Percentiles rank a stretch among this genome's conserved stretches.
phyloP scores from a whole-genome alignment of 2,329 filamentous ascomycete genomes.

The Monilinia aucupariae region DNA sequence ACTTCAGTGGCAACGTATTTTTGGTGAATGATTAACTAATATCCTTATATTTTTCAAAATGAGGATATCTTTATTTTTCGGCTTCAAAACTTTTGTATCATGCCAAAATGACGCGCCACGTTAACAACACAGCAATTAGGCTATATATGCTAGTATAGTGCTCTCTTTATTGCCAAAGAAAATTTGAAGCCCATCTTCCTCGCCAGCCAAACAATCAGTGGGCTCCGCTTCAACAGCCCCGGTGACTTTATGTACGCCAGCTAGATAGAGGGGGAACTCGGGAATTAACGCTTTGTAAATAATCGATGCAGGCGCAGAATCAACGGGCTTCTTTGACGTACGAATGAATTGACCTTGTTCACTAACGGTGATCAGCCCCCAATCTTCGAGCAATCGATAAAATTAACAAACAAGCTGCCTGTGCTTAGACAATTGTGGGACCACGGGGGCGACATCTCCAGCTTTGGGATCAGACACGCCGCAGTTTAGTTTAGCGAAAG shows the following conservation, averaged over 20 bases:
- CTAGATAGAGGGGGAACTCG: slow-evolving; percentile 35
- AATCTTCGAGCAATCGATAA: slow-evolving; percentile 31
- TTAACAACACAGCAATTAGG: no score
- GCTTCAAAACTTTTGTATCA: no score
- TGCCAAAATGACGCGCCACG: no score
- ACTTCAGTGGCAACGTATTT: no score
- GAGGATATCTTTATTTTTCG: no score
- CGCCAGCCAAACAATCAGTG: slow-evolving; percentile 25
- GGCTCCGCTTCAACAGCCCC: slow-evolving; percentile 22
- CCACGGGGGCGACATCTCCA: slow-evolving; percentile 26
- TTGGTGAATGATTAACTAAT: no score
- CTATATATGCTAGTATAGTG: no score
- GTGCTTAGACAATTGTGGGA: slow-evolving; percentile 30
- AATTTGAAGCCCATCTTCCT: slow-evolving; percentile 24
- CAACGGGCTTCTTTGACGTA: slow-evolving; percentile 19
- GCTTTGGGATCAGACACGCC: slow-evolving; percentile 22
- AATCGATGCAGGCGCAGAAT: slow-evolving; percentile 14
- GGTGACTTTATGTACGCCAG: slow-evolving; percentile 24
- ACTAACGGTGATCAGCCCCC: slow-evolving; percentile 18
- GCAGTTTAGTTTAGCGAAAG: slow-evolving; percentile 34
- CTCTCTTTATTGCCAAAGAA: slow-evolving; percentile 26
- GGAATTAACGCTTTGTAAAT: slow-evolving; percentile 32
- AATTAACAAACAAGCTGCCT: slow-evolving; percentile 30
- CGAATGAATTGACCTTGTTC: slow-evolving; percentile 14
- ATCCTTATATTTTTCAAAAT: no score